These are phyloP conservation scores for Bryoglossum gracile DNA, from an alignment of 495 filamentous ascomycete genomes.

Conservation along the genomic window DNA sequence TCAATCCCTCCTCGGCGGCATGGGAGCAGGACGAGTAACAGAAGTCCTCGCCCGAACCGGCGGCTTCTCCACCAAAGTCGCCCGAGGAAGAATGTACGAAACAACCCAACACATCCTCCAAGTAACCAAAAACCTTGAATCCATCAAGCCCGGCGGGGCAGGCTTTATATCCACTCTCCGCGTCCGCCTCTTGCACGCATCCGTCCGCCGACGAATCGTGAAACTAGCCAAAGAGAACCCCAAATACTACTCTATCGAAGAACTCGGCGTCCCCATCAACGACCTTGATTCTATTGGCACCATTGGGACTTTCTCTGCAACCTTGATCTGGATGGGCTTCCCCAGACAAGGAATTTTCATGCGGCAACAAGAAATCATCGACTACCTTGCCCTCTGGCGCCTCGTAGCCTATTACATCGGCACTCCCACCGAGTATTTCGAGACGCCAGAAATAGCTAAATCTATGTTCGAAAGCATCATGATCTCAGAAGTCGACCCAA, in stretches of 20 bases:
- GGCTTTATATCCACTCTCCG: conserved; percentile 62
- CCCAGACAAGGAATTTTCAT: conserved; percentile 67
- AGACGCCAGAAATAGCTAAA: conserved; percentile 44
- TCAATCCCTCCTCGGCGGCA: conserved; percentile 57
- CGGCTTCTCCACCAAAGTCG: conserved; percentile 65
- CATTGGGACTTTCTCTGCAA: conserved; percentile 59
- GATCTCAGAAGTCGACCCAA: conserved; percentile 56
- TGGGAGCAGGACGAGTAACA: conserved; percentile 56
- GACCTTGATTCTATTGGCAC: conserved; percentile 69
- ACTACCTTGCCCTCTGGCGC: conserved; percentile 72
- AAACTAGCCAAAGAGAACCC: conserved; percentile 46
- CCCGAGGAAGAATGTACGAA: conserved; percentile 62
- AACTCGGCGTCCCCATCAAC: conserved; percentile 62
- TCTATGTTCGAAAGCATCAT: conserved; percentile 59
- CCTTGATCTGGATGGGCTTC: conserved; percentile 58
- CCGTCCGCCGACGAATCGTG: conserved; percentile 59
- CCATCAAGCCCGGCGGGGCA: conserved; percentile 60
- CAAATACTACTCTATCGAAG: conserved; percentile 54
- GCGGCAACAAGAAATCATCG: conserved; percentile 50
- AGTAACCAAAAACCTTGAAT: conserved; percentile 56
- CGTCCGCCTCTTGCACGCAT: conserved; percentile 69
- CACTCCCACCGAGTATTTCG: conserved; percentile 52
- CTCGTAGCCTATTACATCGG: conserved; percentile 68
- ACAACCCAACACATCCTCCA: conserved; percentile 71
- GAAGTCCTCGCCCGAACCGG: conserved; percentile 73